phyloP scores from a whole-genome alignment of 257 asterid genomes.

The Oldenlandia corymbosa region DNA sequence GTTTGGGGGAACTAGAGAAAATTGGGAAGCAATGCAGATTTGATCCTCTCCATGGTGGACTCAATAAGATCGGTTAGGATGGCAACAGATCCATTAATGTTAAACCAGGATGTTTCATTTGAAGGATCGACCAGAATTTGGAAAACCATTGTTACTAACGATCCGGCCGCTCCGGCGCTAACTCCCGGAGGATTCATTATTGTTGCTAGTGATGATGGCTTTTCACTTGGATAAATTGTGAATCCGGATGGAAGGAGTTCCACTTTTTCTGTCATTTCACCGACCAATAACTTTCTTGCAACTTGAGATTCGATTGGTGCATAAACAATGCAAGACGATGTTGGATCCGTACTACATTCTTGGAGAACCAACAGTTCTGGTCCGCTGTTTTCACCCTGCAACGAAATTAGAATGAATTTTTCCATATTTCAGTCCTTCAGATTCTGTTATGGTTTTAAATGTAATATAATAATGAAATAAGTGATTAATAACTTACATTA shows the following conservation, averaged over 20 bases:
- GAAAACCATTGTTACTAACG: constrained; percentile 42
- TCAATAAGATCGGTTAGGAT: constrained; percentile 25
- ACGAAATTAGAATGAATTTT: no score
- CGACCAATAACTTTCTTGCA: not conserved
- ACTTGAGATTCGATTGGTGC: constrained; percentile 10
- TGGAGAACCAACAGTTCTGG: constrained; percentile 16
- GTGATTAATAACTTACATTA: not conserved
- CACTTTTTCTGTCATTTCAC: constrained; percentile 26
- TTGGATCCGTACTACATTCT: constrained; percentile 11
- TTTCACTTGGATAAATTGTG: constrained; percentile 49
- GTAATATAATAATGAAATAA: no score
- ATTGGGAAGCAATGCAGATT: constrained; percentile 15
- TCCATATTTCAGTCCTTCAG: no score
- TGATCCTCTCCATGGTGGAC: constrained; percentile 36
- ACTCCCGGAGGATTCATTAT: constrained; percentile 12
- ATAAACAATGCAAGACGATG: constrained; percentile 9
- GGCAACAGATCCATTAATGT: constrained; percentile 26
- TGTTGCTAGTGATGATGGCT: constrained; percentile 12
- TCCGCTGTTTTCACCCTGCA: constrained; percentile 2
- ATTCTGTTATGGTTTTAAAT: no score
- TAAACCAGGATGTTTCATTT: constrained; percentile 26
- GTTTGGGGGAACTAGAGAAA: not conserved
- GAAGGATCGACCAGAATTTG: constrained; percentile 42
- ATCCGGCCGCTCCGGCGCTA: constrained; percentile 30
- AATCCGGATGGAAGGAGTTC: constrained; percentile 58